Base-by-base conservation (phyloP, 1,139 yeast species). In the Debaryomyces fabryi region DNA sequence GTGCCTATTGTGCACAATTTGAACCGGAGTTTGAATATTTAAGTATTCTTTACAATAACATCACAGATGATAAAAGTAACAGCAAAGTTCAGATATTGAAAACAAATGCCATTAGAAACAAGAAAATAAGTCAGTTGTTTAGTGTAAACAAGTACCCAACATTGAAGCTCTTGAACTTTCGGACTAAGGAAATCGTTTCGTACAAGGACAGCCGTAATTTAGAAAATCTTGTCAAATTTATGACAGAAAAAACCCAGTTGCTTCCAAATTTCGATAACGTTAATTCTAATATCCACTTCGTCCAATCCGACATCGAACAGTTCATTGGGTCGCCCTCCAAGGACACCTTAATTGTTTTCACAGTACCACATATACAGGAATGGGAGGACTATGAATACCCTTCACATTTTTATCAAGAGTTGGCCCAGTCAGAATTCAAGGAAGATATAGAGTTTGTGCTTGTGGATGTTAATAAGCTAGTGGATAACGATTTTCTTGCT, bases 11-110 rank as follows among this genome's bases (percentile, higher is more conserved):
- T 58, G 52, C 56, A 4, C 49, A 57, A 15, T 67, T 78, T 50
- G 64, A 67, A 20, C 77, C 77, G 6, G 65, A 66, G 10, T 75
- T 72, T 51, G 67, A 67, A 18, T 69, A 70, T 18, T 53, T 76
- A 44, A 58, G 64, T 42, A 46, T 58, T 12, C 54, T 71, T 25
- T 69, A 61, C 49, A 69, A 68, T 44, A 58, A 59, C 37, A 23
- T 16, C 18, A 45, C 27, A 9, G 40, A 39, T 9, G 50, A 47
- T 27, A 29, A 27, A 12, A n/a, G 13, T 3, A 27, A 6, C 7
- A 27, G 36, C 4, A 52, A 52, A 16, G 58, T 75, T 20, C 79
- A 74, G 52, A 48, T 73, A 0, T 45, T 71, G 23, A 68, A 67
- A 50, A 57, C 69, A 2, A 64, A 75, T 49, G 72, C 68, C 1